Evolutionary conservation across 2,329 filamentous ascomycete genomes (phyloP).

Genomic region (Cadophora luteo-olivacea): DNA sequence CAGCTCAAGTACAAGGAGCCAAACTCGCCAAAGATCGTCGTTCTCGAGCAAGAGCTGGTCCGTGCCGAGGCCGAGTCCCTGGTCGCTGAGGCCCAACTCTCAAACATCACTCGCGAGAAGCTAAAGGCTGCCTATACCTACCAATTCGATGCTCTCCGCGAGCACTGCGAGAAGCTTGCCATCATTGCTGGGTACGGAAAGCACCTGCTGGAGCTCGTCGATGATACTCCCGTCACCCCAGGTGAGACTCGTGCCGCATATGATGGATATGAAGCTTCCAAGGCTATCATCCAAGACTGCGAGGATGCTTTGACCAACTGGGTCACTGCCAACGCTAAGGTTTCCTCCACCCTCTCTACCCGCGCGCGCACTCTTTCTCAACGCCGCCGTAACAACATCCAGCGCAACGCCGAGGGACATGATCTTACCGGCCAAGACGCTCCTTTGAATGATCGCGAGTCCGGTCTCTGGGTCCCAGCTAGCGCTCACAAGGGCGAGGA

Average conservation of each 20-base stretch:
- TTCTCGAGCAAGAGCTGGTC: slow-evolving; percentile 97
- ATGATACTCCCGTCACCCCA: slow-evolving; percentile 95
- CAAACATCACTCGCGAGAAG: slow-evolving; percentile 99
- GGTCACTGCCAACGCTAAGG: slow-evolving; percentile 88
- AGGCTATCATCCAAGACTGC: slow-evolving; percentile 98
- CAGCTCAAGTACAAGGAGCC: slow-evolving; percentile 99
- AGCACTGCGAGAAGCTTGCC: slow-evolving; percentile 97
- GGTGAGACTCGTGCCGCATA: slow-evolving; percentile 96
- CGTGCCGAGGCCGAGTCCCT: slow-evolving; percentile 98
- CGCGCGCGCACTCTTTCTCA: slow-evolving; percentile 88
- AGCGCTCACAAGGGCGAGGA: slow-evolving; percentile 64
- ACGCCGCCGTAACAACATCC: slow-evolving; percentile 77
- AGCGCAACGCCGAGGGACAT: slow-evolving; percentile 72
- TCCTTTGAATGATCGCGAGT: slow-evolving; percentile 78
- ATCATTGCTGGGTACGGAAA: slow-evolving; percentile 98
- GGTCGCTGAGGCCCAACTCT: slow-evolving; percentile 95
- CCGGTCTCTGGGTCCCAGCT: slow-evolving; percentile 80
- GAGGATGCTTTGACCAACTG: slow-evolving; percentile 97
- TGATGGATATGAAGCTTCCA: slow-evolving; percentile 97
- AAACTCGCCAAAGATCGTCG: slow-evolving; percentile 95
- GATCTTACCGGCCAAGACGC: slow-evolving; percentile 86
- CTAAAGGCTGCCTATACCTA: slow-evolving; percentile 98
- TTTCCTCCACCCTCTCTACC: slow-evolving; percentile 84
- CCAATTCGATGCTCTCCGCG: slow-evolving; percentile 95
- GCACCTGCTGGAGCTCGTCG: slow-evolving; percentile 94